Conservation (phyloP, 768 basidiomycete species). For the Candolleomyces aberdarensis region DNA sequence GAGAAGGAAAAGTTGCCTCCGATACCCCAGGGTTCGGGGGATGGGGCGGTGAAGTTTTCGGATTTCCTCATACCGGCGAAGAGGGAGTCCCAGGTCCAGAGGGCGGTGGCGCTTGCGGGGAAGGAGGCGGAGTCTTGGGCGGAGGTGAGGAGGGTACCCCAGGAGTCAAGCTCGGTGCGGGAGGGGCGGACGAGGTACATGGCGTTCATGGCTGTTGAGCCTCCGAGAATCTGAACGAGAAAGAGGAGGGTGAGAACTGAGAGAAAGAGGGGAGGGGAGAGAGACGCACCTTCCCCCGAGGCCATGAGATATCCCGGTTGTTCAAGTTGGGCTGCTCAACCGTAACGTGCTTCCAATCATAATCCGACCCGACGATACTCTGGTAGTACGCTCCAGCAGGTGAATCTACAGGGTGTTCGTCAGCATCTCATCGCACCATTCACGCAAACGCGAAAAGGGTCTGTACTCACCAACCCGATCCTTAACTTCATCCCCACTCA, state of each 20-base stretch:
- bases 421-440: neutral
- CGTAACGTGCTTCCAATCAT: conserved; percentile 50
- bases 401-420: neutral
- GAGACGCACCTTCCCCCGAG: conserved; percentile 46
- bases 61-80: conserved; percentile 45
- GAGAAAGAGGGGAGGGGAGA: neutral
- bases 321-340: conserved; percentile 38
- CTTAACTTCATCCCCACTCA: conserved; percentile 26
- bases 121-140: conserved; percentile 2
- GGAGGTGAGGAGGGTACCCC: conserved; percentile 35
- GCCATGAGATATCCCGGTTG: conserved; percentile 45
- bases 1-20: conserved; percentile 41
- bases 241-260: neutral
- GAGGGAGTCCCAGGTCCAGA: conserved; percentile 46
- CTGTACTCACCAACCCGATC: conserved; percentile 25
- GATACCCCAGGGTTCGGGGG: conserved; percentile 28
- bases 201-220: conserved; percentile 61
- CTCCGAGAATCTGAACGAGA: conserved; percentile 54
- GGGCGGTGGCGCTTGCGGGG: conserved; percentile 20
- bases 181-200: conserved; percentile 56
- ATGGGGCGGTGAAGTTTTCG: conserved; percentile 55
- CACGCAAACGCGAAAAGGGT: neutral
- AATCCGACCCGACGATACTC: conserved; percentile 40
- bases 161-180: conserved; percentile 43
- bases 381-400: conserved; percentile 45